phyloP scores from a whole-genome alignment of 2,329 filamentous ascomycete species.

The Aureobasidium sp. region DNA sequence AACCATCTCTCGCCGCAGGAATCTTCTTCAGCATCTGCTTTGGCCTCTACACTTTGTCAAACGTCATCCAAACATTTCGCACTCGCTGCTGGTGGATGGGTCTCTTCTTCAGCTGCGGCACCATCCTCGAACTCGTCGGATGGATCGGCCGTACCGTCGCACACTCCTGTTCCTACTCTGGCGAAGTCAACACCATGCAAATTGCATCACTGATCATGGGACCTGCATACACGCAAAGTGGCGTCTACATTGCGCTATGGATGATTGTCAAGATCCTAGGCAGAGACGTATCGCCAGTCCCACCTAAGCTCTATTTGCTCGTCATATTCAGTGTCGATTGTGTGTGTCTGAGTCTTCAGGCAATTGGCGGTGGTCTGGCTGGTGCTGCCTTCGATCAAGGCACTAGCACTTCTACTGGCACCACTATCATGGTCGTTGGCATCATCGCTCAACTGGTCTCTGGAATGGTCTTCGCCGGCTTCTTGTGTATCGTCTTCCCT shows the following conservation, averaged over 20 bases:
- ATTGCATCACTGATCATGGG: conserved; percentile 10
- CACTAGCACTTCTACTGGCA: conserved; percentile 4
- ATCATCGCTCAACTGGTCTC: conserved; percentile 10
- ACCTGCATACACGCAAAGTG: conserved; percentile 7
- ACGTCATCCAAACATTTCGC: not conserved
- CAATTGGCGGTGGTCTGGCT: conserved; percentile 2
- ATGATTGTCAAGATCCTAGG: not conserved
- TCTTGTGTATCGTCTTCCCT: not conserved
- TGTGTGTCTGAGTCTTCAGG: conserved; percentile 8
- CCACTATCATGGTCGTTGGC: conserved; percentile 5
- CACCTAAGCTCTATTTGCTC: not conserved
- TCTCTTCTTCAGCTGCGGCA: not conserved
- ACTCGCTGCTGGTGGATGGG: conserved; percentile 10
- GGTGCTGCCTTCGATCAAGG: conserved; percentile 7
- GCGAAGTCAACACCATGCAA: conserved; percentile 5
- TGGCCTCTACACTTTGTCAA: not conserved
- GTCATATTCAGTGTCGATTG: conserved; percentile 3
- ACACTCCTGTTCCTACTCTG: not conserved
- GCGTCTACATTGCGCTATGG: conserved; percentile 10
- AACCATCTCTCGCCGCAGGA: conserved; percentile 1
- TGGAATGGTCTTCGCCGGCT: not conserved
- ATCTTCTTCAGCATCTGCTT: conserved; percentile 4
- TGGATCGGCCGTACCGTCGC: conserved; percentile 7
- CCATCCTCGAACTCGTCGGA: not conserved
- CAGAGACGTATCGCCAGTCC: not conserved